These are phyloP conservation scores for Zarea fungicola DNA, from an alignment of 2,329 filamentous ascomycete species.

Conservation along the genomic window DNA sequence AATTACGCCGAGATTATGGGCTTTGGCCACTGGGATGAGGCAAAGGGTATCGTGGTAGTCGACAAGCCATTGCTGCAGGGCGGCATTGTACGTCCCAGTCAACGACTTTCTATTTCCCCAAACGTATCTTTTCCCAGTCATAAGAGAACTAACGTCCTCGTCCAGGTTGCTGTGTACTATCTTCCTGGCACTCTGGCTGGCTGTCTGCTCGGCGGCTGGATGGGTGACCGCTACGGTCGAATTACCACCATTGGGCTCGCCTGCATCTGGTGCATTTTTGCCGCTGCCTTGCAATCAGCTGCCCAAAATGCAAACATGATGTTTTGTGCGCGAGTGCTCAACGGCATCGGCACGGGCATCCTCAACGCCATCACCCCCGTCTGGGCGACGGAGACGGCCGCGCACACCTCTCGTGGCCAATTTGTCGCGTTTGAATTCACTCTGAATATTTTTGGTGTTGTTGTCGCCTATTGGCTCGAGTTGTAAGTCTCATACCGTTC, in stretches of 20 bases:
- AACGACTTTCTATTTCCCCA: conserved; percentile 17
- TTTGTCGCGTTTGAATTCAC: conserved; percentile 71
- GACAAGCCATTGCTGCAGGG: conserved; percentile 40
- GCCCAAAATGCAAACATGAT: conserved; percentile 65
- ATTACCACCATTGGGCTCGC: conserved; percentile 60
- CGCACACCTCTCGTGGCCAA: conserved; percentile 61
- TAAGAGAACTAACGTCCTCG: no score
- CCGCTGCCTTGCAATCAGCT: conserved; percentile 59
- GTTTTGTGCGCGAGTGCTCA: conserved; percentile 49
- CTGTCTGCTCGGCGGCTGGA: conserved; percentile 56
- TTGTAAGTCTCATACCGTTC: conserved; percentile 33
- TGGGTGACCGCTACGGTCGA: conserved; percentile 58
- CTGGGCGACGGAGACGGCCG: conserved; percentile 65
- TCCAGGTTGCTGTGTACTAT: conserved; percentile 36
- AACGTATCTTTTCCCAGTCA: background rate
- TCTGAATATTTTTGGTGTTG: conserved; percentile 66
- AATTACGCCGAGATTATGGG: conserved; percentile 62
- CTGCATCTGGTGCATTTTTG: conserved; percentile 51
- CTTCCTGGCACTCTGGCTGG: conserved; percentile 54
- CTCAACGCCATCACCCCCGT: conserved; percentile 66
- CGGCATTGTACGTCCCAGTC: conserved; percentile 20
- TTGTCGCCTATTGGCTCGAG: conserved; percentile 51
- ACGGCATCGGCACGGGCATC: conserved; percentile 64
- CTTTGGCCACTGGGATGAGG: conserved; percentile 54
- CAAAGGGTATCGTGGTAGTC: conserved; percentile 47